Conservation (phyloP, 768 basidiomycete genomes). For the Mycena maculata region DNA sequence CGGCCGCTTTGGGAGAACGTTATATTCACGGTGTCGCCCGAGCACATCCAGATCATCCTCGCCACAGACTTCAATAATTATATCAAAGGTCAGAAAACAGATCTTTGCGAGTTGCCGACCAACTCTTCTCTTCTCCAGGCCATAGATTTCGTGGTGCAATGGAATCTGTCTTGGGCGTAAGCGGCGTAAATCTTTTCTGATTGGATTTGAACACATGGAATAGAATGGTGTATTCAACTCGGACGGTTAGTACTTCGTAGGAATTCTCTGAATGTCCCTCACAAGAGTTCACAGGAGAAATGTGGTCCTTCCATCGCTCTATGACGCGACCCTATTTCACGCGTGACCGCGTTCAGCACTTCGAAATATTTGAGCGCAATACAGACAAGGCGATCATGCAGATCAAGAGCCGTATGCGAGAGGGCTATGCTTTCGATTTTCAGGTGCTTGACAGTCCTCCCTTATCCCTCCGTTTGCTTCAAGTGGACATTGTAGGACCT, state of each 20-base stretch:
- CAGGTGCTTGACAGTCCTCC: conserved; percentile 27
- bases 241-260: conserved; percentile 26
- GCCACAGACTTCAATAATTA: conserved; percentile 45
- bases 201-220: background rate
- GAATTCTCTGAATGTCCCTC: too few relatives aligned
- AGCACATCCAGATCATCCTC: conserved; percentile 41
- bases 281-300: background rate
- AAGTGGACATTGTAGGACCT: conserved; percentile 25
- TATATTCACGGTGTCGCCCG: conserved; percentile 33
- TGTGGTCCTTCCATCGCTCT: conserved; percentile 37
- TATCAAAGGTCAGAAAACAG: conserved; percentile 36
- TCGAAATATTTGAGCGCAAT: conserved; percentile 38
- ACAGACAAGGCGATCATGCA: conserved; percentile 26
- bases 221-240: conserved; percentile 42
- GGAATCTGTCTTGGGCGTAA: conserved; percentile 26
- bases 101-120: background rate
- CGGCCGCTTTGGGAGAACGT: conserved; percentile 18
- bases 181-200: background rate
- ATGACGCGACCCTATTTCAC: conserved; percentile 40
- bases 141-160: background rate
- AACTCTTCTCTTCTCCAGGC: background rate
- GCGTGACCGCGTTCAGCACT: conserved; percentile 37
- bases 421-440: conserved; percentile 34
- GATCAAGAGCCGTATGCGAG: conserved; percentile 29
- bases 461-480: background rate